phyloP scores from a whole-genome alignment of 371 early-diverging fungal species.

The Blastocladiella emersonii region DNA sequence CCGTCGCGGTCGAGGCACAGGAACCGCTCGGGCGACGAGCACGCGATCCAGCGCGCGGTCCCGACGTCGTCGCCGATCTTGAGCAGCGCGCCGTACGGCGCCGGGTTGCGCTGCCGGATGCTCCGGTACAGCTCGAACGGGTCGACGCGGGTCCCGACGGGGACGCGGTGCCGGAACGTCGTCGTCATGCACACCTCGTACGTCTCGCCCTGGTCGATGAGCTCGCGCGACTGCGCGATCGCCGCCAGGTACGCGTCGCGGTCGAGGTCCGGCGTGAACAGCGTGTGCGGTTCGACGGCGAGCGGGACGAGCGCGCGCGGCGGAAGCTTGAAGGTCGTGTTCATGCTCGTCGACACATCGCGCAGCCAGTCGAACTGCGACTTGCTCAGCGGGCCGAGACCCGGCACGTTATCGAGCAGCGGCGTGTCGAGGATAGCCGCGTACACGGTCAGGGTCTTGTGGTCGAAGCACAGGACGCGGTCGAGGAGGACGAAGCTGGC shows the following conservation, averaged over 20 bases:
- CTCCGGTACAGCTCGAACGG: slow-evolving; percentile 43
- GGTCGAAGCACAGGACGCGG: slow-evolving; percentile 62
- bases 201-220: slow-evolving; percentile 75
- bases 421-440: no score
- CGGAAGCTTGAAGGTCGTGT: no score
- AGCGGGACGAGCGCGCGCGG: neutral
- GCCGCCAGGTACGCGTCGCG: slow-evolving; percentile 44
- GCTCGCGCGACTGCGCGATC: slow-evolving; percentile 42
- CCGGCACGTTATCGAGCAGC: no score
- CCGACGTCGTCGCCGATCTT: no score
- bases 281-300: slow-evolving; percentile 14
- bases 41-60: slow-evolving; percentile 9
- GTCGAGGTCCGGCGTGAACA: slow-evolving; percentile 33
- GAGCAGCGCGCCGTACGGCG: slow-evolving; percentile 71
- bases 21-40: slow-evolving; percentile 82
- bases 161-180: slow-evolving; percentile 34
- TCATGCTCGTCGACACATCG: no score
- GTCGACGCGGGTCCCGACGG: slow-evolving; percentile 6
- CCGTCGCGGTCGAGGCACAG: slow-evolving; percentile 37
- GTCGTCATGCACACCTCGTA: slow-evolving; percentile 91
- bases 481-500: slow-evolving; percentile 71
- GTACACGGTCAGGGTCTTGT: no score
- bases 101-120: slow-evolving; percentile 64
- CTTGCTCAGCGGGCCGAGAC: no score
- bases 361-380: no score